These are phyloP conservation scores for Pholiota adiposa DNA, from an alignment of 1,284 basidiomycete genomes.

Conservation along the genomic window DNA sequence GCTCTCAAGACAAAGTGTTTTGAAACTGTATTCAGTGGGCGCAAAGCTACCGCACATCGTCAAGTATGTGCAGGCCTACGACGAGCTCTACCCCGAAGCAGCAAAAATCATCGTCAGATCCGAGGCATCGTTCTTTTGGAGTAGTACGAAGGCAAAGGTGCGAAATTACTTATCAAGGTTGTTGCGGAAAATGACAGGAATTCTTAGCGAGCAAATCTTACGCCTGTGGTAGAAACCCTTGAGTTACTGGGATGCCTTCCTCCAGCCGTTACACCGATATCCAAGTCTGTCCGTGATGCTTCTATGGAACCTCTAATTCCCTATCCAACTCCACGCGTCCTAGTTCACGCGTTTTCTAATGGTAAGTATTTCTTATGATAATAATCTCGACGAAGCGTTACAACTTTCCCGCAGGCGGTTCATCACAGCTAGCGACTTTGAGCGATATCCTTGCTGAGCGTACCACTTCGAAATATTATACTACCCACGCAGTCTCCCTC, in stretches of 20 bases:
- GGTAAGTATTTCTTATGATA: constrained; percentile 36
- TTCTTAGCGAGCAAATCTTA: constrained; percentile 34
- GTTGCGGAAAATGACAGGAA: not conserved
- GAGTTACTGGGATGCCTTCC: constrained; percentile 42
- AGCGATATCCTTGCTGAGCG: constrained; percentile 37
- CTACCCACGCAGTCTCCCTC: constrained; percentile 13
- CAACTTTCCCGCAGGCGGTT: constrained; percentile 45
- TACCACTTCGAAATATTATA: constrained; percentile 18
- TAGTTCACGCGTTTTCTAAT: constrained; percentile 61
- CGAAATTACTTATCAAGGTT: constrained; percentile 5
- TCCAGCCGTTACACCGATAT: constrained; percentile 11
- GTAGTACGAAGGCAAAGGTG: constrained; percentile 36
- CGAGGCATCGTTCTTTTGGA: constrained; percentile 44
- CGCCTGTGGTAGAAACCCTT: constrained; percentile 45
- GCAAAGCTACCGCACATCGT: constrained; percentile 51
- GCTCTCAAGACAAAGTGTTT: no score
- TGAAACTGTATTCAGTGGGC: constrained; percentile 43
- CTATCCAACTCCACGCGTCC: constrained; percentile 36
- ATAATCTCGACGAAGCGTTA: not conserved
- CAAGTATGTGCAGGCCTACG: constrained; percentile 53
- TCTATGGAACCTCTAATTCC: constrained; percentile 9
- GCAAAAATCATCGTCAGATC: constrained; percentile 52
- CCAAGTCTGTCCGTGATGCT: not conserved
- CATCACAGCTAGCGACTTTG: constrained; percentile 43
- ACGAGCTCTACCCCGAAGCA: constrained; percentile 50